Conservation (phyloP, 2,329 filamentous ascomycete genomes). For the Gnomoniopsis sp. region DNA sequence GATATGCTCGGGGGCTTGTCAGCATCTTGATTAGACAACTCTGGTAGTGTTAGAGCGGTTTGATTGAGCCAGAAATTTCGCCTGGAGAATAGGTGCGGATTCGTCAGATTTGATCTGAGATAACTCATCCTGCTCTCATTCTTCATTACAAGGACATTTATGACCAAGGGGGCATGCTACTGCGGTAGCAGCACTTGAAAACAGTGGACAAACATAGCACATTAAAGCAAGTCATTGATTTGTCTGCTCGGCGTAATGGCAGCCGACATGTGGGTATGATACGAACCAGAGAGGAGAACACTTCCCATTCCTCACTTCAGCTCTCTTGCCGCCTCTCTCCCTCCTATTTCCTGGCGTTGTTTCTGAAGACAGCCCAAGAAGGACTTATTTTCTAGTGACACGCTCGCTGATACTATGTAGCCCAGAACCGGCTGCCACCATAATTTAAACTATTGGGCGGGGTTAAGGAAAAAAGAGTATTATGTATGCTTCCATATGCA, state of each 20-base stretch:
- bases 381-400: neutral
- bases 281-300: constrained; percentile 26
- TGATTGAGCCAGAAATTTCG: no score
- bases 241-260: neutral
- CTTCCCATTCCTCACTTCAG: constrained; percentile 16
- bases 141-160: no score
- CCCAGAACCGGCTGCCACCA: neutral
- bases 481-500: constrained; percentile 2
- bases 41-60: no score
- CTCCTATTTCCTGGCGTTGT: neutral
- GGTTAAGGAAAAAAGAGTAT: neutral
- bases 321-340: neutral
- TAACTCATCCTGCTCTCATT: no score
- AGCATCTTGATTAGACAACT: no score
- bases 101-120: no score
- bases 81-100: no score
- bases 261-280: constrained; percentile 13
- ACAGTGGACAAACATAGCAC: neutral
- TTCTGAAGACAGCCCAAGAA: neutral
- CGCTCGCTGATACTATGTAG: neutral
- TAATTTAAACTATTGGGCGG: no score
- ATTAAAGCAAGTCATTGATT: neutral
- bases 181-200: neutral
- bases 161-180: no score
- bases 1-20: no score